A percentile compares a stretch with the other conserved stretches of the same genome.
These are phyloP conservation scores for Penicillium sp. DNA, from an alignment of 2,329 filamentous ascomycete genomes.

Conservation along the genomic window DNA sequence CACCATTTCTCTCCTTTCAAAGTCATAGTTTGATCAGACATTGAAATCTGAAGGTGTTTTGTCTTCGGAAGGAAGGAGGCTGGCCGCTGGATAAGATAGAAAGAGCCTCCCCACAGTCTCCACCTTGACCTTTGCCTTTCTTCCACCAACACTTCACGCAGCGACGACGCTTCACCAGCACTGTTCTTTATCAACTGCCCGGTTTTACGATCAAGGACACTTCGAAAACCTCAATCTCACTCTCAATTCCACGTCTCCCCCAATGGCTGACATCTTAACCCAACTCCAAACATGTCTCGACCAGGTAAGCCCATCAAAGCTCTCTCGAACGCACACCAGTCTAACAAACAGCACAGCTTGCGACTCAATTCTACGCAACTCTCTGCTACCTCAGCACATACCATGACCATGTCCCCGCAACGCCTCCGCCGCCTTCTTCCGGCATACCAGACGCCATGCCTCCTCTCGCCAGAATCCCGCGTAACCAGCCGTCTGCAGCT, in stretches of 20 bases:
- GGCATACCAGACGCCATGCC: conserved; percentile 32
- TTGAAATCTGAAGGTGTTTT: background rate
- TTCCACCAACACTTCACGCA: background rate
- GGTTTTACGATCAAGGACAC: background rate
- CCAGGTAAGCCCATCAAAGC: conserved; percentile 31
- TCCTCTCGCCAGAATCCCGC: conserved; percentile 38
- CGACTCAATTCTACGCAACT: conserved; percentile 51
- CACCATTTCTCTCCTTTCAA: background rate
- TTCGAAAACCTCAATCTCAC: background rate
- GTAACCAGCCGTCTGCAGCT: conserved; percentile 34
- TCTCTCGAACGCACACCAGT: background rate
- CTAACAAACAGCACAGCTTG: conserved; percentile 30
- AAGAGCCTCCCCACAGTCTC: background rate
- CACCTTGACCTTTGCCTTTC: background rate
- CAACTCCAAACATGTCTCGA: conserved; percentile 50
- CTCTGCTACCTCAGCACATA: conserved; percentile 46
- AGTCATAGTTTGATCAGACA: background rate
- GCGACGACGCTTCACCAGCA: background rate
- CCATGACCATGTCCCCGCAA: conserved; percentile 42
- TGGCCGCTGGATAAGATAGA: background rate
- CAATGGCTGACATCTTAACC: conserved; percentile 46
- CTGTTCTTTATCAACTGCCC: background rate
- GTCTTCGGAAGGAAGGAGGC: too few relatives aligned
- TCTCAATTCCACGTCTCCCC: background rate
- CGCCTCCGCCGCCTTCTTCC: conserved; percentile 20